A percentile compares a stretch with the other conserved stretches of the same genome.
phyloP scores from a whole-genome alignment of 139 green algal genomes.

The Trebouxia sp. region DNA sequence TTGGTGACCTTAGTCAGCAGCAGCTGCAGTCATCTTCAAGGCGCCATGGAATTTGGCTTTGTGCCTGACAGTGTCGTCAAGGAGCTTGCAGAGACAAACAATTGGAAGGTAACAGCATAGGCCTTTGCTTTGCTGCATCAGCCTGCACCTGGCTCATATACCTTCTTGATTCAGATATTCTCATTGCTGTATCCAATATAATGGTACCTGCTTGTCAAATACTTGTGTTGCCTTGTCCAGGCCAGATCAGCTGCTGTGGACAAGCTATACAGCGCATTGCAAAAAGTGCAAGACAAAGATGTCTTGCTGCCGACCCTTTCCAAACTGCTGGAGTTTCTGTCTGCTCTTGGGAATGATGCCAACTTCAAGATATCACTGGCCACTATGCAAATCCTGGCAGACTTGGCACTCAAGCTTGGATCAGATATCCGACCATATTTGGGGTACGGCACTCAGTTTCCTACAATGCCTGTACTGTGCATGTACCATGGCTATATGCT shows the following conservation, averaged over 20 bases:
- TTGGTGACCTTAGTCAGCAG: too few species aligned
- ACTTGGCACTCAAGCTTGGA: constrained; percentile 60
- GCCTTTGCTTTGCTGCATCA: neutral
- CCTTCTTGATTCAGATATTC: neutral
- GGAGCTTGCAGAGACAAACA: constrained; percentile 69
- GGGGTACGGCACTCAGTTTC: constrained; percentile 42
- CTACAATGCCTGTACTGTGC: too few species aligned
- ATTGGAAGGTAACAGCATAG: constrained; percentile 65
- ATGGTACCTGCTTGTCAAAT: constrained; percentile 23
- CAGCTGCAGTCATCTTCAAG: too few species aligned
- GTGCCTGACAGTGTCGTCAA: constrained; percentile 49
- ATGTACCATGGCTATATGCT: too few species aligned
- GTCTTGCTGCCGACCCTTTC: constrained; percentile 53
- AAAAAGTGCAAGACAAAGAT: constrained; percentile 41
- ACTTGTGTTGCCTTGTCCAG: constrained; percentile 28
- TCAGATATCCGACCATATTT: constrained; percentile 54
- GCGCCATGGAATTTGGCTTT: constrained; percentile 66
- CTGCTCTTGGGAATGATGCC: constrained; percentile 65
- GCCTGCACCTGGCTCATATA: neutral
- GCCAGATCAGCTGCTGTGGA: constrained; percentile 61
- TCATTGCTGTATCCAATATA: neutral
- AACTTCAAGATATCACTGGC: constrained; percentile 87
- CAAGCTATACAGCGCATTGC: constrained; percentile 55
- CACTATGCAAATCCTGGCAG: constrained; percentile 67
- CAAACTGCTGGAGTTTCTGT: constrained; percentile 68